Percentiles rank a stretch among this genome's conserved stretches.
phyloP scores from a whole-genome alignment of 192 early-diverging fungal species.

The Coemansia sp. region DNA sequence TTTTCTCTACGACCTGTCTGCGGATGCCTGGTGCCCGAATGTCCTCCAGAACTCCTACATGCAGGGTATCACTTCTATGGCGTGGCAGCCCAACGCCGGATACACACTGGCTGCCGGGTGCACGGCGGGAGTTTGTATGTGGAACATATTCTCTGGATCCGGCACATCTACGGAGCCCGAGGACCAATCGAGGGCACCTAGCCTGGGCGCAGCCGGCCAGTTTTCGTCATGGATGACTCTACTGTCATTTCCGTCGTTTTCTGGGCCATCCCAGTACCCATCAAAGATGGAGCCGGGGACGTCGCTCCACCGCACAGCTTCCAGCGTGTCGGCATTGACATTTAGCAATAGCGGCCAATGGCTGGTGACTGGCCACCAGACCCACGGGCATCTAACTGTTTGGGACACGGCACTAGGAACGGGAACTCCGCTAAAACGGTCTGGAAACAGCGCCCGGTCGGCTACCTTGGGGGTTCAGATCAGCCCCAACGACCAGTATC shows the following conservation, averaged over 20 bases:
- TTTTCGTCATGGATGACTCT: conserved; percentile 44
- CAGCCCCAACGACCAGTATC: conserved; percentile 34
- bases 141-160: conserved; percentile 28
- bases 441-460: conserved; percentile 20
- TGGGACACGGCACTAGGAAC: conserved; percentile 48
- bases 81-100: conserved; percentile 46
- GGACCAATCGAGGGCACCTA: conserved; percentile 12
- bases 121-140: conserved; percentile 39
- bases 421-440: conserved; percentile 37
- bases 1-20: conserved; percentile 62
- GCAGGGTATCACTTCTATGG: conserved; percentile 39
- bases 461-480: conserved; percentile 21
- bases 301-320: conserved; percentile 8
- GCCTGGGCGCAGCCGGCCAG: conserved; percentile 17
- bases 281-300: not conserved
- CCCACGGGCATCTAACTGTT: conserved; percentile 33
- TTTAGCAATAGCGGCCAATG: conserved; percentile 44
- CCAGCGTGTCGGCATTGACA: conserved; percentile 38
- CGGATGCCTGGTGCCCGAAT: conserved; percentile 49
- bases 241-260: conserved; percentile 23
- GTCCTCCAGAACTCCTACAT: conserved; percentile 35
- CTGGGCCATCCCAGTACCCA: conserved; percentile 2
- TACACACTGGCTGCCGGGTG: conserved; percentile 43
- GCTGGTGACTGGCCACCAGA: conserved; percentile 36
- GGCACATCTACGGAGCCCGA: not conserved